phyloP scores from a whole-genome alignment of 768 basidiomycete genomes.

The Rhizopogon vinicolor region DNA sequence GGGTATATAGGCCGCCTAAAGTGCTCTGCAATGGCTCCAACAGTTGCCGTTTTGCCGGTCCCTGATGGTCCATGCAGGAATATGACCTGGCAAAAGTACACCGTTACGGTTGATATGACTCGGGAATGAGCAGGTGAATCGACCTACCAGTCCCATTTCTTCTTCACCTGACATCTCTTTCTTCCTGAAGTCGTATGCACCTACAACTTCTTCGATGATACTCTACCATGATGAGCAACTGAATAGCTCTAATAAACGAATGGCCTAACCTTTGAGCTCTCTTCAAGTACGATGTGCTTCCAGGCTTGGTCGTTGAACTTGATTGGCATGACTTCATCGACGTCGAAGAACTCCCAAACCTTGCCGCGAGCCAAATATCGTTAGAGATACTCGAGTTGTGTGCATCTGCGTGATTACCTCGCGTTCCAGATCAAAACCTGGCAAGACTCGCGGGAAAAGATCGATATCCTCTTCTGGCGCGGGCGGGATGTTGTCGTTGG shows the following conservation, averaged over 20 bases:
- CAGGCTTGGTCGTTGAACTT: slow-evolving; percentile 2
- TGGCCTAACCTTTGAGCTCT: neutral
- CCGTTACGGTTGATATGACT: neutral
- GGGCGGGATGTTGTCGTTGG: neutral
- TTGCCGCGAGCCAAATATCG: neutral
- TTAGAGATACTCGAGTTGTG: neutral
- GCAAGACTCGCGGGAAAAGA: neutral
- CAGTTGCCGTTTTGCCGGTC: slow-evolving; percentile 79
- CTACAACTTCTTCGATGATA: neutral
- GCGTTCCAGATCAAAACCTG: slow-evolving; percentile 1
- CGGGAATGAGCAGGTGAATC: neutral
- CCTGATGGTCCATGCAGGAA: slow-evolving; percentile 95
- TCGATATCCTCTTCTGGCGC: neutral
- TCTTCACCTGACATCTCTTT: neutral
- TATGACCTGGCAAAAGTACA: slow-evolving; percentile 54
- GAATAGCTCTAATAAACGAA: neutral
- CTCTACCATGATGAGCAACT: neutral
- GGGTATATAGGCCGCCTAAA: neutral
- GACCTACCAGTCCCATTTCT: neutral
- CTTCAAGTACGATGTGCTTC: slow-evolving; percentile 2
- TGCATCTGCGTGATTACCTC: neutral
- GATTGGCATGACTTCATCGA: neutral
- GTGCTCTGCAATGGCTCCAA: neutral
- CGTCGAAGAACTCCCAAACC: neutral
- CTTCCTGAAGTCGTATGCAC: neutral